Base-by-base conservation (phyloP, 352 stramenopile genomes). In the Bremia lactucae region DNA sequence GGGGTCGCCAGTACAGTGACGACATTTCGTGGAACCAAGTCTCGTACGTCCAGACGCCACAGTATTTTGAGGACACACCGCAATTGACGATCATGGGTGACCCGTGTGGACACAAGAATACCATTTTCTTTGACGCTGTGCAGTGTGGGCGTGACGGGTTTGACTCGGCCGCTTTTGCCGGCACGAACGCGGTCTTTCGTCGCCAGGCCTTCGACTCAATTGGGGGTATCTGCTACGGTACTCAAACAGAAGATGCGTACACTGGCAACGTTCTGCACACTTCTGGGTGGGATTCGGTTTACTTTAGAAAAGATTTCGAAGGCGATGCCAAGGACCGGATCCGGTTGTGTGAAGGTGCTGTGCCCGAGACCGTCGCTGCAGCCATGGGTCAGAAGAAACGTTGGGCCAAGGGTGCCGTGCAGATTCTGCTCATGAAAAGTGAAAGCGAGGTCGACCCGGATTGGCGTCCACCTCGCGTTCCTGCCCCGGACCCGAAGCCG, bases 261-360 rank as follows among this genome's bases (percentile, higher is more conserved):
- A 94, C 81, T 6, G 81, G 81, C 64, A 89, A 94, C 56, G 63
- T 91, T 47, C 40, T 94, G 36, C 72, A 87, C 52, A 84, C 72
- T 36, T 75, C 72, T 24, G 81, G 81, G 3, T 94, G 81, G 81
- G 72, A 94, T 43, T 87, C 74, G 2, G 68, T 88, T 0, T 94
- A 91, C 72, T 94, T 94, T 62, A 78, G 81, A 21, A 94, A 94
- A 62, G 81, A 94, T 59, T 90, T 94, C 31, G 81, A 94, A 46
- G 81, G 81, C 22, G 81, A 94, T 13, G 33, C 60, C 3, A 87
- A 87, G 61, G 81, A 94, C 23, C 81, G 81, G 26, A 94, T 93
- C 24, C 81, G 81, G 33, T 44, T 93, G 9, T 86, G 70, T 57
- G 81, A 93, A 68, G 81, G 81, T 46, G 69, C 76, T 7, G 62